Conservation (phyloP, 176 grass and related monocot genomes). For the Triticum urartu region DNA sequence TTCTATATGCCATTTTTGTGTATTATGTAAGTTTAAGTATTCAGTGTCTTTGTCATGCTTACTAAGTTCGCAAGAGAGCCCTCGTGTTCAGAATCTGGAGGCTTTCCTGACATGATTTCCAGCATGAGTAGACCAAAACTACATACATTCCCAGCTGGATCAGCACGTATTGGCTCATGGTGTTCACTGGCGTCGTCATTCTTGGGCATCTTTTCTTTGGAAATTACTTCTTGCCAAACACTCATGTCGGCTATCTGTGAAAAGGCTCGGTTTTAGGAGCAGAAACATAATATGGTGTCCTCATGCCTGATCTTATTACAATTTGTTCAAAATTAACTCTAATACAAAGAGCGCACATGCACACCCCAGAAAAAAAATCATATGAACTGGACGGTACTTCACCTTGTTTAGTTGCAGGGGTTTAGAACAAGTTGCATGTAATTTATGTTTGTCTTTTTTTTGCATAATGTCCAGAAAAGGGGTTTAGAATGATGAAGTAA, state of each 20-base stretch:
- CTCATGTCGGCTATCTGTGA: constrained; percentile 71
- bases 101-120: constrained; percentile 93
- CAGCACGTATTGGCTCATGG: constrained; percentile 46
- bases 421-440: not conserved
- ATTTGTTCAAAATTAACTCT: not conserved
- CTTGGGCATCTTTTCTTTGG: constrained; percentile 52
- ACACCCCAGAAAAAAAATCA: not conserved
- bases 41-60: constrained; percentile 17
- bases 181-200: constrained; percentile 41
- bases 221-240: constrained; percentile 73
- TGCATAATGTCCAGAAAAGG: constrained; percentile 8
- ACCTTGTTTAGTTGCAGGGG: not conserved
- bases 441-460: not conserved
- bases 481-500: not conserved
- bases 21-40: constrained; percentile 22
- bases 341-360: not conserved
- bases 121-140: constrained; percentile 88
- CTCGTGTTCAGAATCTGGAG: constrained; percentile 59
- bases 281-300: not conserved
- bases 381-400: not conserved
- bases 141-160: constrained; percentile 82
- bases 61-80: constrained; percentile 71
- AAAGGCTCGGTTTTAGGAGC: constrained; percentile 17
- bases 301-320: not conserved
- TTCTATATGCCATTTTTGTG: constrained; percentile 19